Evolutionary conservation across 768 basidiomycete species (phyloP).

Genomic region (Cystofilobasidium capitatum): DNA sequence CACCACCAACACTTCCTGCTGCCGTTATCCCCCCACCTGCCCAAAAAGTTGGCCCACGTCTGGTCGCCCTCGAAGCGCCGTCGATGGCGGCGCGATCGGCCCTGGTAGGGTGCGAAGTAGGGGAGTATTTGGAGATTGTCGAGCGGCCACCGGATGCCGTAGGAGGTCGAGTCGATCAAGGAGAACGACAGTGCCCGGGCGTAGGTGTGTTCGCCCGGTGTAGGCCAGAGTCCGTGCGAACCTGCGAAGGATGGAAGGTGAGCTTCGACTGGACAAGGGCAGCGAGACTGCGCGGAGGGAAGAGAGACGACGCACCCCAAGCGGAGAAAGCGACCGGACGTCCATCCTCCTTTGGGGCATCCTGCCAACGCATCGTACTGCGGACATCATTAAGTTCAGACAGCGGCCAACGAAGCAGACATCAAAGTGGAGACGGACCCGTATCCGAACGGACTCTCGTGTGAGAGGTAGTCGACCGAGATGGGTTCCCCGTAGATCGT

Average conservation of each 20-base stretch:
- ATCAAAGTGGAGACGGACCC: not conserved
- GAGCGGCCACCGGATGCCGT: not conserved
- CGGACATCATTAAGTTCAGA: not conserved
- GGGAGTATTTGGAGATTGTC: not conserved
- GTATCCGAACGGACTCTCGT: not conserved
- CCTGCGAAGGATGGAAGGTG: not conserved
- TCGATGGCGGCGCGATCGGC: not conserved
- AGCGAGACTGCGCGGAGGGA: too few relatives aligned
- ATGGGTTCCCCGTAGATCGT: not conserved
- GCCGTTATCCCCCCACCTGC: not conserved
- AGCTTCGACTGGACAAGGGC: too few relatives aligned
- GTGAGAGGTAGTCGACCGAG: not conserved
- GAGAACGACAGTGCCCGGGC: not conserved
- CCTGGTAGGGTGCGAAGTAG: not conserved
- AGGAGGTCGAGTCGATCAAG: not conserved
- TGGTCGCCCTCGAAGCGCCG: not conserved
- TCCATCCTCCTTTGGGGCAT: not conserved
- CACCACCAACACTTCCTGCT: not conserved
- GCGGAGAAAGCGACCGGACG: not conserved
- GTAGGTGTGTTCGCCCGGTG: not conserved
- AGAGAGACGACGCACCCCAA: not conserved
- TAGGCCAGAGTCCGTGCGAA: not conserved
- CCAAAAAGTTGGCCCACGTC: not conserved
- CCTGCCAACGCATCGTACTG: not conserved
- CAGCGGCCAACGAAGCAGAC: not conserved